Evolutionary conservation across 805 yeast genomes (phyloP).

Genomic region (Lachancea dasiensis): DNA sequence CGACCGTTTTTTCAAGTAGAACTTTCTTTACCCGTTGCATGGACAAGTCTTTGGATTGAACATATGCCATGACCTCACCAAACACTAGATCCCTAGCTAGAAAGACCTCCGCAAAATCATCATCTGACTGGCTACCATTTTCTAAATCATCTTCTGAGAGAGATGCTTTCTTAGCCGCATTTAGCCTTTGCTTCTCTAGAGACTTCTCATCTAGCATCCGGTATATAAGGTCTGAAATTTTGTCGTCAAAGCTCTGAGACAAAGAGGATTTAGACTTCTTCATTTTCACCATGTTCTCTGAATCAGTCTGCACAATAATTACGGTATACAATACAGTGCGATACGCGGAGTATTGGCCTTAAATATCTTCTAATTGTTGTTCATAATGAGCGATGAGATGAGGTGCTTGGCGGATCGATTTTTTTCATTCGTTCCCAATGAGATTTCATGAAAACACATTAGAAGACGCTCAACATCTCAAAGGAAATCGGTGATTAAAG

Average conservation of each 20-base stretch:
- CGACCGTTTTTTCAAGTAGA: conserved; percentile 57
- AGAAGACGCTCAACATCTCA: too few species aligned
- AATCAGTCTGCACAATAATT: neutral
- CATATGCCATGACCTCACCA: conserved; percentile 49
- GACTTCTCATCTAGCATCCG: conserved; percentile 56
- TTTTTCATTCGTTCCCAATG: too few species aligned
- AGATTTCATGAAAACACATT: too few species aligned
- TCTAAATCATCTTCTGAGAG: conserved; percentile 12
- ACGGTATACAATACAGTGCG: neutral
- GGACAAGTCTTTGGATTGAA: conserved; percentile 59
- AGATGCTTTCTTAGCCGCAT: conserved; percentile 18
- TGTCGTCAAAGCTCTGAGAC: conserved; percentile 44
- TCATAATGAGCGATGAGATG: too few species aligned
- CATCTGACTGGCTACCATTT: conserved; percentile 13
- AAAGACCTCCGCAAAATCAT: conserved; percentile 29
- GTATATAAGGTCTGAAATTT: conserved; percentile 50
- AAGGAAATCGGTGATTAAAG: too few species aligned
- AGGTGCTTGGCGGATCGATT: too few species aligned
- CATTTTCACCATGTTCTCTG: conserved; percentile 31
- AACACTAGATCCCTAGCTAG: conserved; percentile 54
- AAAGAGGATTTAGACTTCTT: conserved; percentile 24
- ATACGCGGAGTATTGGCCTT: neutral
- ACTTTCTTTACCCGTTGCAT: conserved; percentile 64
- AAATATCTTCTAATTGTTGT: neutral
- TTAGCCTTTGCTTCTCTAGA: conserved; percentile 34